Evolutionary conservation across 768 basidiomycete species (phyloP).

Genomic region (Rickenella mellea): DNA sequence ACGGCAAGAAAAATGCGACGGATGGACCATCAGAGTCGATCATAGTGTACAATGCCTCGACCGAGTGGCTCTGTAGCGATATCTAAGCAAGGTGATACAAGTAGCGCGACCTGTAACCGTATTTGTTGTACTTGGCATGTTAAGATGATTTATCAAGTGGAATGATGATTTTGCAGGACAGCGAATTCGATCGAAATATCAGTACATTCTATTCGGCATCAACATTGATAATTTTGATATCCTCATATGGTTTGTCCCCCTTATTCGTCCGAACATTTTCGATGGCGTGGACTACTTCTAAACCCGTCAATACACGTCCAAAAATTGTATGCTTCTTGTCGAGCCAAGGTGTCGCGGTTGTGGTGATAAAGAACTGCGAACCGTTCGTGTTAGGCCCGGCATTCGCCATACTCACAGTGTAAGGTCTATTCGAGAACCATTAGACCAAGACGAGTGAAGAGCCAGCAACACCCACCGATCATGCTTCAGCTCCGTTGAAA

Average conservation of each 20-base stretch:
- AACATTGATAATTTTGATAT: slow-evolving; percentile 83
- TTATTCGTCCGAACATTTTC: slow-evolving; percentile 86
- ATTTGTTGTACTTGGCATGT: no score
- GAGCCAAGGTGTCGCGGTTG: slow-evolving; percentile 87
- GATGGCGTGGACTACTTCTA: slow-evolving; percentile 86
- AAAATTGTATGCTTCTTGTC: slow-evolving; percentile 92
- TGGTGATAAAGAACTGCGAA: slow-evolving; percentile 97
- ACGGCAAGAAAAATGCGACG: not conserved
- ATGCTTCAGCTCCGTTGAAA: slow-evolving; percentile 80
- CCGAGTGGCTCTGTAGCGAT: not conserved
- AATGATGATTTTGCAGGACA: no score
- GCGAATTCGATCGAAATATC: not conserved
- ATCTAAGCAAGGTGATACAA: not conserved
- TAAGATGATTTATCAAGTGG: no score
- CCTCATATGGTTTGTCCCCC: slow-evolving; percentile 82
- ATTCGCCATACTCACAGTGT: slow-evolving; percentile 94
- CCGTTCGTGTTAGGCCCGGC: slow-evolving; percentile 87
- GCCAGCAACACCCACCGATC: slow-evolving; percentile 61
- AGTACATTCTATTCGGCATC: slow-evolving; percentile 45
- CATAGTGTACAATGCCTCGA: not conserved
- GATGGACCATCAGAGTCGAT: not conserved
- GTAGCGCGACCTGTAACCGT: no score
- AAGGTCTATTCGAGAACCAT: slow-evolving; percentile 74
- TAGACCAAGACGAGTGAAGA: not conserved
- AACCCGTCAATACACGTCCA: slow-evolving; percentile 75